phyloP scores from a whole-genome alignment of 2,329 filamentous ascomycete genomes.

The Aspergillus arachidicola region DNA sequence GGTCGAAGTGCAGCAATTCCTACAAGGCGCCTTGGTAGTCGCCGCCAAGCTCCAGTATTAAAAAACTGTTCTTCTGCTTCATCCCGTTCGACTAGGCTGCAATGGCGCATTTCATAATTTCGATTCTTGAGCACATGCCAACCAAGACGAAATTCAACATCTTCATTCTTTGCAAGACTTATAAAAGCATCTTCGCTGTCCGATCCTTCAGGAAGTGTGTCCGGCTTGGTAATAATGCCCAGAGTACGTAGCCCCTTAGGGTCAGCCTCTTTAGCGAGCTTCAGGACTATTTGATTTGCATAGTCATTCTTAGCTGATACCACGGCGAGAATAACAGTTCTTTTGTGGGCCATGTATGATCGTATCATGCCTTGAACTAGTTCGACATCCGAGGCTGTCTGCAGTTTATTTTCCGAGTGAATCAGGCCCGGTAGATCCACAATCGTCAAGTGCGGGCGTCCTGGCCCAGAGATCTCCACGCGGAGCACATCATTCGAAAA shows the following conservation, averaged over 20 bases:
- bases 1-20: no score
- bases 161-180: not conserved
- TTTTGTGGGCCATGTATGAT: not conserved
- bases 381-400: no score
- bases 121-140: not conserved
- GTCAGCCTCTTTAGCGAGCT: not conserved
- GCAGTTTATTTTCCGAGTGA: not conserved
- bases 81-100: no score
- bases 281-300: constrained; percentile 2
- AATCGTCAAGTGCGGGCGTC: not conserved
- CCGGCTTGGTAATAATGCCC: not conserved
- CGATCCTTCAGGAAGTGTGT: not conserved
- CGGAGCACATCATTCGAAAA: constrained; percentile 1
- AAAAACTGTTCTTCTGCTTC: no score
- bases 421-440: constrained; percentile 1
- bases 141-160: not conserved
- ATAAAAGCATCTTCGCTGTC: not conserved
- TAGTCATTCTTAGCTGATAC: constrained; percentile 4
- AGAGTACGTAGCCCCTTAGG: not conserved
- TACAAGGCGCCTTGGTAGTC: no score
- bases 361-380: not conserved
- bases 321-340: not conserved
- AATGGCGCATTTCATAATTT: not conserved
- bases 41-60: no score
- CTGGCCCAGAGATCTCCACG: constrained; percentile 3